Conservation (phyloP, 2,329 filamentous ascomycete species). For the Lecanosticta acicola region DNA sequence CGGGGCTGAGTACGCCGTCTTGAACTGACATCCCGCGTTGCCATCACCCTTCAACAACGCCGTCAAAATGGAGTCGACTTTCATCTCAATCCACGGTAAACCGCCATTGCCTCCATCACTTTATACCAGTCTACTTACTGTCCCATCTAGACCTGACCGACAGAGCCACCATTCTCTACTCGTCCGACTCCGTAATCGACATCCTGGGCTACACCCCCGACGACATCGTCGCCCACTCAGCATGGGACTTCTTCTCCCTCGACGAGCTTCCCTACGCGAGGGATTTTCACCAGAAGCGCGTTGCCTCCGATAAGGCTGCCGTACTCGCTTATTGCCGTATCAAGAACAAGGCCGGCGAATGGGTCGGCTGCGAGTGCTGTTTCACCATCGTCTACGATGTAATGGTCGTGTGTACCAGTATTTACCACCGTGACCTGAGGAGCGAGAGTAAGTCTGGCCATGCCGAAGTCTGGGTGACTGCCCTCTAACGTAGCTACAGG, state of each 20-base stretch:
- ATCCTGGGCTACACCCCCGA: slow-evolving; percentile 74
- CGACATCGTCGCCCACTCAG: slow-evolving; percentile 69
- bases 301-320: slow-evolving; percentile 76
- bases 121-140: not conserved
- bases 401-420: slow-evolving; percentile 74
- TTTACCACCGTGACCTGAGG: slow-evolving; percentile 63
- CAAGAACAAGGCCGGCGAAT: slow-evolving; percentile 61
- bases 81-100: slow-evolving; percentile 83
- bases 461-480: not conserved
- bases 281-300: slow-evolving; percentile 64
- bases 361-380: slow-evolving; percentile 79
- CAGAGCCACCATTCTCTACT: slow-evolving; percentile 75
- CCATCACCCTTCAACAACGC: slow-evolving; percentile 1
- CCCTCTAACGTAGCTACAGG: slow-evolving; percentile 44
- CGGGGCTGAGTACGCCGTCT: not conserved
- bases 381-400: slow-evolving; percentile 87
- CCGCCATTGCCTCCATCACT: not conserved
- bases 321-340: slow-evolving; percentile 76
- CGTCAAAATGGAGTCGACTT: slow-evolving; percentile 49
- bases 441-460: slow-evolving; percentile 61
- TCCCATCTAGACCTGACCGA: slow-evolving; percentile 57
- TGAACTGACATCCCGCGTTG: not conserved
- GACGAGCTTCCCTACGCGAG: slow-evolving; percentile 72
- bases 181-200: slow-evolving; percentile 75
- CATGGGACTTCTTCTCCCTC: slow-evolving; percentile 81